These are phyloP conservation scores for Cyberlindnera saturnus DNA, from an alignment of 805 yeast species.

Conservation along the genomic window DNA sequence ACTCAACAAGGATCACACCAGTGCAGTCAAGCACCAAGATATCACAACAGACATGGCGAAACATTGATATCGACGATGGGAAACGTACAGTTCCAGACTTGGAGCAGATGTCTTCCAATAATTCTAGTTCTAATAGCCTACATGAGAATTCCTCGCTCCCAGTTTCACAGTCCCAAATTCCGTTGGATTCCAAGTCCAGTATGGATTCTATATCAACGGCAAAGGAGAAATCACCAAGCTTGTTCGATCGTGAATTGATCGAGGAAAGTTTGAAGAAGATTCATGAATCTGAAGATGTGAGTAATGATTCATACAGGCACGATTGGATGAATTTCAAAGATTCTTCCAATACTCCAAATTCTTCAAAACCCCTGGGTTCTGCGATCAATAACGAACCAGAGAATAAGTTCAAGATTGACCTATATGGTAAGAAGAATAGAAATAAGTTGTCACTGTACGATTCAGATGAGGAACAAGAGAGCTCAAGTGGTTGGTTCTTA, in stretches of 20 bases:
- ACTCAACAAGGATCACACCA: constrained; percentile 1
- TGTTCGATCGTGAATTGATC: constrained; percentile 20
- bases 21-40: constrained; percentile 2
- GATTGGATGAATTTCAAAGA: constrained; percentile 4
- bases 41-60: constrained; percentile 11
- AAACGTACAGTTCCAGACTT: constrained; percentile 19
- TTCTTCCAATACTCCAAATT: neutral
- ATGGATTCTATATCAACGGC: neutral
- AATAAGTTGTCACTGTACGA: constrained; percentile 18
- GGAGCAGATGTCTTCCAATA: constrained; percentile 12
- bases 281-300: neutral
- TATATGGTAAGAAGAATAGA: constrained; percentile 23
- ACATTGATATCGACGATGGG: constrained; percentile 25
- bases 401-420: constrained; percentile 20
- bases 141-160: constrained; percentile 1
- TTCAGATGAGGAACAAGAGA: constrained; percentile 8
- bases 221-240: constrained; percentile 2
- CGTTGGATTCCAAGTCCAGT: neutral
- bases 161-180: neutral
- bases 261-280: constrained; percentile 17
- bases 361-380: neutral
- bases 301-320: neutral
- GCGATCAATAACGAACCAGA: neutral
- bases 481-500: constrained; percentile 18
- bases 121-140: constrained; percentile 20